These are phyloP conservation scores for Blepharisma undulans DNA, from an alignment of 169 alveolate species.

Conservation along the genomic window DNA sequence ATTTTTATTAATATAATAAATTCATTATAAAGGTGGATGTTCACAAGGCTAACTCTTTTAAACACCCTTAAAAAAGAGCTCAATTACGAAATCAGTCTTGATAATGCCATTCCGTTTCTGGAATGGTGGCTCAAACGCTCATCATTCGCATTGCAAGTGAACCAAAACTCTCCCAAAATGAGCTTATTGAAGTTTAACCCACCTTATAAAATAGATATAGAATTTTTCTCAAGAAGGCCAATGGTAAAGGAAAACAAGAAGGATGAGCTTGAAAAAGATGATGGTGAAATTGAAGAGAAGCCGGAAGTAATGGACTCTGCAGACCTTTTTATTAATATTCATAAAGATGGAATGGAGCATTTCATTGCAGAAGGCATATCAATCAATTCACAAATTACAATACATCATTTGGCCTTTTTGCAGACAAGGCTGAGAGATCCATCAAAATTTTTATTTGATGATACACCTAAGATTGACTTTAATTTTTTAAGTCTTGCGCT, in stretches of 20 bases:
- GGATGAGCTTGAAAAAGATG: background rate
- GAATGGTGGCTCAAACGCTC: background rate
- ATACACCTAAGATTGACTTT: background rate
- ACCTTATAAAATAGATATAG: background rate
- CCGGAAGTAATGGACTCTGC: background rate
- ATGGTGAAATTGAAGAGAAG: background rate
- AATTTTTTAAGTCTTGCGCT: background rate
- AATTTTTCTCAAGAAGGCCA: background rate
- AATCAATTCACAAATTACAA: background rate
- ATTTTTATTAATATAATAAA: no score
- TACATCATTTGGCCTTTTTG: background rate
- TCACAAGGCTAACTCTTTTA: background rate
- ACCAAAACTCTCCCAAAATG: background rate
- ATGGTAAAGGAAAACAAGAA: background rate
- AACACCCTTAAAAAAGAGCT: constrained; percentile 7
- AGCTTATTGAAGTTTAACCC: background rate
- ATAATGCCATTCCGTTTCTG: background rate
- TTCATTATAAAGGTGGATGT: background rate
- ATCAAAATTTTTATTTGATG: background rate
- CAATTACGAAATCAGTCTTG: background rate
- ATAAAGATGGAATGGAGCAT: background rate
- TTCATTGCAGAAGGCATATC: background rate
- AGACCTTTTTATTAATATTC: background rate
- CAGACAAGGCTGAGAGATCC: background rate
- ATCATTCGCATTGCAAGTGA: background rate